Percentiles rank a stretch among this genome's conserved stretches.
Evolutionary conservation across 192 early-diverging fungal genomes (phyloP).

Genomic region (Piromyces finnis): DNA sequence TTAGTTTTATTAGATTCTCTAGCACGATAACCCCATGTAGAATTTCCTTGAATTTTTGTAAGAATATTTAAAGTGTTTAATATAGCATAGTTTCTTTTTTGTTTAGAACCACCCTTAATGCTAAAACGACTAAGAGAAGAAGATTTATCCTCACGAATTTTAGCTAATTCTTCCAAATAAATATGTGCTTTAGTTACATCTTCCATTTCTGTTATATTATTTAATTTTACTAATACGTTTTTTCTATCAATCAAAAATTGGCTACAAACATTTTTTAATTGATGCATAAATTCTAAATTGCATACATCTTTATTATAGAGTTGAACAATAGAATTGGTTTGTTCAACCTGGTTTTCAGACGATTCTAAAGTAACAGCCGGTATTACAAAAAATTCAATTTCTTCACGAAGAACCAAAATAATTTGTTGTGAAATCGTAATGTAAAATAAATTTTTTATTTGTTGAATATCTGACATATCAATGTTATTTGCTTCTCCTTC

Average conservation of each 20-base stretch:
- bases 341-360: neutral
- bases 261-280: neutral
- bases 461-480: neutral
- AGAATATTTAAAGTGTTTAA: neutral
- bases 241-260: neutral
- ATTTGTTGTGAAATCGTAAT: neutral
- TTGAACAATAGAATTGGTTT: neutral
- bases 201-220: neutral
- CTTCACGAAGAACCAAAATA: neutral
- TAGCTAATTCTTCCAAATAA: neutral
- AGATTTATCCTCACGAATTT: neutral
- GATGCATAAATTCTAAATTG: neutral
- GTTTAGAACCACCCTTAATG: neutral
- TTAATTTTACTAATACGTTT: neutral
- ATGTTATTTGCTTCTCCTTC: neutral
- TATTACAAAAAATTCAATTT: neutral
- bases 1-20: neutral
- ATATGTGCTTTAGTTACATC: neutral
- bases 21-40: neutral
- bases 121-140: neutral
- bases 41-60: neutral
- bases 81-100: neutral
- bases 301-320: neutral
- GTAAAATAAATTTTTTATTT: neutral
- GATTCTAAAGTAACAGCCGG: neutral